Evolutionary conservation across 1,284 basidiomycete species (phyloP).

Genomic region (Albatrellus sp.): DNA sequence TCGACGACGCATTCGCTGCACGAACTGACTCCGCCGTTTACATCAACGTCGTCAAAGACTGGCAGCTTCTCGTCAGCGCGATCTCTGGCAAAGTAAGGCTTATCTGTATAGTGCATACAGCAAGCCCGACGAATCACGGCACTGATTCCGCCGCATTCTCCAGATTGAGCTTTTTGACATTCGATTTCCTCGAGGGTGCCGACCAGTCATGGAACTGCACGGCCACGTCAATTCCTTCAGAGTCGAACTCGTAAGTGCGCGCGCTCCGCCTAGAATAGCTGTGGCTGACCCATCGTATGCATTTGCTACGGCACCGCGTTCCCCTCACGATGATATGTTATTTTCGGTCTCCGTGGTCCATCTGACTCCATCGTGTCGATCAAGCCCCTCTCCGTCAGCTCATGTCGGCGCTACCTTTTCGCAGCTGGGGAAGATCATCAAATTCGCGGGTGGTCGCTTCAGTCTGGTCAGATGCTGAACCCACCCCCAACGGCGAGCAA

Average conservation of each 20-base stretch:
- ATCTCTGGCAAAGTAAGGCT: slow-evolving; percentile 46
- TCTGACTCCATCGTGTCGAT: too few species aligned
- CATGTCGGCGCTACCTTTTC: slow-evolving; percentile 54
- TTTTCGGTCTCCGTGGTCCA: background rate
- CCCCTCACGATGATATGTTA: slow-evolving; percentile 1
- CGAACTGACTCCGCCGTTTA: slow-evolving; percentile 33
- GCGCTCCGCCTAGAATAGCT: background rate
- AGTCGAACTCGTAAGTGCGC: slow-evolving; percentile 32
- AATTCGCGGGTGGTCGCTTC: slow-evolving; percentile 56
- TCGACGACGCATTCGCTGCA: slow-evolving; percentile 23
- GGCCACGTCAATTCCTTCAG: slow-evolving; percentile 47
- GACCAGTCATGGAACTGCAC: slow-evolving; percentile 32
- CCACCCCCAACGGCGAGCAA: slow-evolving; percentile 2
- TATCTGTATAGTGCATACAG: background rate
- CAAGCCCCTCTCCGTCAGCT: slow-evolving; percentile 51
- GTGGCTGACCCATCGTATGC: background rate
- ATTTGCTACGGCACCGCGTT: background rate
- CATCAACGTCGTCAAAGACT: slow-evolving; percentile 35
- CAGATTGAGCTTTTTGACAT: slow-evolving; percentile 57
- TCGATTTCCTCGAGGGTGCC: slow-evolving; percentile 32
- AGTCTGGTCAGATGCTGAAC: slow-evolving; percentile 32
- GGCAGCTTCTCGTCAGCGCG: slow-evolving; percentile 42
- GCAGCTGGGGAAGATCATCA: slow-evolving; percentile 55
- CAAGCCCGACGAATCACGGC: background rate
- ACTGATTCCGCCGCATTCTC: slow-evolving; percentile 3